Percentiles rank a stretch among this genome's conserved stretches.
These are phyloP conservation scores for Ceratobasidium sp. DNA, from an alignment of 1,284 basidiomycete species.

Conservation along the genomic window DNA sequence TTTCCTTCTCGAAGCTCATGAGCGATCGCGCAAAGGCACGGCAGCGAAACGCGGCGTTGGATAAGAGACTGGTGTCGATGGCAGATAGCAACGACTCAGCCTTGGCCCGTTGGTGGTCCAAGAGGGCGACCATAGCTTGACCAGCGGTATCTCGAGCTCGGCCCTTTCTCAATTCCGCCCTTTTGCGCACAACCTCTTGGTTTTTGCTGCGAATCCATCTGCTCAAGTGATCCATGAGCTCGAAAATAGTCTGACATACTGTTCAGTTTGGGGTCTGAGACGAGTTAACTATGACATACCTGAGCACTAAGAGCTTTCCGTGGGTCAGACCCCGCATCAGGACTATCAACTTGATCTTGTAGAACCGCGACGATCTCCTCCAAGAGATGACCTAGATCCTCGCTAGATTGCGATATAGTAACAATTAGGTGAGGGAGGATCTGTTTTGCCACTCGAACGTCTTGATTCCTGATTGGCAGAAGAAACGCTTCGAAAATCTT, in stretches of 20 bases:
- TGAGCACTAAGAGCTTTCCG: slow-evolving; percentile 89
- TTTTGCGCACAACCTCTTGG: slow-evolving; percentile 63
- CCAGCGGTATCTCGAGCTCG: slow-evolving; percentile 57
- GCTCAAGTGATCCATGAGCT: slow-evolving; percentile 93
- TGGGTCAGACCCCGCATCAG: slow-evolving; percentile 70
- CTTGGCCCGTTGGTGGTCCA: slow-evolving; percentile 68
- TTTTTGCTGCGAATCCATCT: slow-evolving; percentile 84
- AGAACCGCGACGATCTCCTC: slow-evolving; percentile 85
- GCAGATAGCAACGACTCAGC: slow-evolving; percentile 84
- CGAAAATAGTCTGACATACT: slow-evolving; percentile 81
- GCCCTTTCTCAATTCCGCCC: slow-evolving; percentile 50
- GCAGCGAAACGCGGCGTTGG: slow-evolving; percentile 92
- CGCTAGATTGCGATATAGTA: slow-evolving; percentile 79
- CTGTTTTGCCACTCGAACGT: slow-evolving; percentile 90
- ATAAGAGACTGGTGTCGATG: slow-evolving; percentile 91
- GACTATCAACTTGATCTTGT: slow-evolving; percentile 82
- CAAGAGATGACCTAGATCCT: slow-evolving; percentile 73
- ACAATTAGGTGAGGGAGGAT: slow-evolving; percentile 93
- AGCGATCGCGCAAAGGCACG: slow-evolving; percentile 94
- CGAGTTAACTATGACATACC: slow-evolving; percentile 58
- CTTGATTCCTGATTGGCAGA: slow-evolving; percentile 84
- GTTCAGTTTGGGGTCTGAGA: slow-evolving; percentile 14
- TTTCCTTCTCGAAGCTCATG: slow-evolving; percentile 92
- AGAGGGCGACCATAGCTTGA: slow-evolving; percentile 55
- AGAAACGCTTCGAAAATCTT: slow-evolving; percentile 85